Percentiles rank a stretch among this genome's conserved stretches.
Conservation (phyloP, 2,329 filamentous ascomycete species). For the Exophiala xenobiotica region DNA sequence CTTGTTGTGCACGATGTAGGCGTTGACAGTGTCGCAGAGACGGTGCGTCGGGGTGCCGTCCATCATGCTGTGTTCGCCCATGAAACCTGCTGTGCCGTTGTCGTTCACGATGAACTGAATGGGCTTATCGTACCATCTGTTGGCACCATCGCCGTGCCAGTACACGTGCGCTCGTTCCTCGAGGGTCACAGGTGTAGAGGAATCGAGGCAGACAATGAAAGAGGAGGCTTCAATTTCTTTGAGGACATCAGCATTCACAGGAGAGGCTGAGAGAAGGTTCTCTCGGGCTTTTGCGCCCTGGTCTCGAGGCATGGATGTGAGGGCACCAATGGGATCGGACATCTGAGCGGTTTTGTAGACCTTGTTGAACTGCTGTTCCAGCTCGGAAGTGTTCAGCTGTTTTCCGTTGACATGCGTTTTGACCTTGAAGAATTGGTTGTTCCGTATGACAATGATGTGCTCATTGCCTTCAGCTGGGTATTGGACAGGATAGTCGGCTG, state of each 20-base stretch:
- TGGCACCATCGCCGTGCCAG: slow-evolving; percentile 95
- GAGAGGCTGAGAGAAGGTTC: slow-evolving; percentile 70
- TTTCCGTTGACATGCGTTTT: slow-evolving; percentile 75
- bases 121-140: slow-evolving; percentile 98
- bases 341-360: slow-evolving; percentile 77
- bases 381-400: slow-evolving; percentile 82
- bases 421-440: slow-evolving; percentile 98
- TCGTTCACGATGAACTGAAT: slow-evolving; percentile 97
- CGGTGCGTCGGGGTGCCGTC: slow-evolving; percentile 97
- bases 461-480: slow-evolving; percentile 72
- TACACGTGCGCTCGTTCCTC: slow-evolving; percentile 95
- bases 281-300: slow-evolving; percentile 83
- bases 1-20: slow-evolving; percentile 89
- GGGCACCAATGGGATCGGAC: slow-evolving; percentile 71
- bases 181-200: slow-evolving; percentile 84
- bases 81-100: slow-evolving; percentile 95
- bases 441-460: slow-evolving; percentile 85
- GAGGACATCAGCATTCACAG: slow-evolving; percentile 74
- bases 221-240: slow-evolving; percentile 83
- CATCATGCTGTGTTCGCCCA: slow-evolving; percentile 99
- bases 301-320: slow-evolving; percentile 92
- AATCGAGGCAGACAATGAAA: slow-evolving; percentile 91
- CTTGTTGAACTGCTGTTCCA: slow-evolving; percentile 83
- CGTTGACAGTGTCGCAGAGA: slow-evolving; percentile 89
- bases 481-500: slow-evolving; percentile 80